phyloP scores from a whole-genome alignment of 1,284 basidiomycete species.

The Calocybe gambosa region DNA sequence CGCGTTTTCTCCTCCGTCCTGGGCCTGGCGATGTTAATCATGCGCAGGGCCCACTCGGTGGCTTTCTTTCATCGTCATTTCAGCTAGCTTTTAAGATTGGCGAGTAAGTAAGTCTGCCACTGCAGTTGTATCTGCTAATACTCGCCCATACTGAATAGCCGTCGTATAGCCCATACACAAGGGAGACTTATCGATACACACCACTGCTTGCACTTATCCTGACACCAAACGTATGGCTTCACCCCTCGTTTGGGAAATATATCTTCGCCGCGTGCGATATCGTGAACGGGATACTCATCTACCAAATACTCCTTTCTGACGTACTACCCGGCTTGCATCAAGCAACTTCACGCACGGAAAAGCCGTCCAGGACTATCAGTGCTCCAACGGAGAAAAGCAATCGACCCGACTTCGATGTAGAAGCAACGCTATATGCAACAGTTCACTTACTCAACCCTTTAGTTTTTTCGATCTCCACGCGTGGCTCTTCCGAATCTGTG shows the following conservation, averaged over 20 bases:
- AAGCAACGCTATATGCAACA: constrained; percentile 51
- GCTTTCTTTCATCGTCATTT: constrained; percentile 23
- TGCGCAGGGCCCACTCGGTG: constrained; percentile 54
- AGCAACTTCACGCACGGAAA: background rate
- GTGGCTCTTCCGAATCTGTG: constrained; percentile 91
- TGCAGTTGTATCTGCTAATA: too few relatives aligned
- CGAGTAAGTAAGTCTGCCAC: constrained; percentile 42
- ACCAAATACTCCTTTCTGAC: constrained; percentile 54
- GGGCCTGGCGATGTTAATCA: constrained; percentile 33
- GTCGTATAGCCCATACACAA: constrained; percentile 74
- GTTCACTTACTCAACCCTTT: constrained; percentile 88
- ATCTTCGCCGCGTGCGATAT: constrained; percentile 87
- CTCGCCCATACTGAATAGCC: background rate
- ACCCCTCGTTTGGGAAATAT: constrained; percentile 85
- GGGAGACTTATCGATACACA: constrained; percentile 95
- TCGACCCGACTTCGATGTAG: constrained; percentile 14
- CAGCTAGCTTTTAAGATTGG: constrained; percentile 41
- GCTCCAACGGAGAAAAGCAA: background rate
- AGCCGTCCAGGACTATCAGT: background rate
- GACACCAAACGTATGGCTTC: constrained; percentile 73
- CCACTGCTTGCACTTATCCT: constrained; percentile 84
- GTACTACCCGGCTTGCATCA: constrained; percentile 30
- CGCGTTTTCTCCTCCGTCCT: constrained; percentile 57
- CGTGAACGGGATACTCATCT: constrained; percentile 74
- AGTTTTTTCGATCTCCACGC: constrained; percentile 92